Conservation (phyloP, 1,139 yeast genomes). For the Pichia sp. region DNA sequence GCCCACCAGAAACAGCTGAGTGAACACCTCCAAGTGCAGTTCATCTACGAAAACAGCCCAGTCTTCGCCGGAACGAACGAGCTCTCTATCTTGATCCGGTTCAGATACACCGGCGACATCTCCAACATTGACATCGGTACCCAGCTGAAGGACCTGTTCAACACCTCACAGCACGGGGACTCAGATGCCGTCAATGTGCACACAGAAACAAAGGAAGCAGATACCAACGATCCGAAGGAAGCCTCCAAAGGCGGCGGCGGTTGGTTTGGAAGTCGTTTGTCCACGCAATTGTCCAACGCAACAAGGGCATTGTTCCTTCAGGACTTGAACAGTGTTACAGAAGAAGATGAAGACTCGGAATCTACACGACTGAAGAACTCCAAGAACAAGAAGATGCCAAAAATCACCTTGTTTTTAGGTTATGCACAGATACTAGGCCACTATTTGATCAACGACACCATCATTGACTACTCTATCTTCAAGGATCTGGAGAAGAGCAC, state of each 20-base stretch:
- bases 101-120: conserved; percentile 29
- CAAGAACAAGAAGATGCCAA: conserved; percentile 19
- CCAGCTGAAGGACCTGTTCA: conserved; percentile 4
- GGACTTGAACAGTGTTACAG: conserved; percentile 27
- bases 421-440: conserved; percentile 75
- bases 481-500: conserved; percentile 44
- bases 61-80: conserved; percentile 36
- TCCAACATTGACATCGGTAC: neutral
- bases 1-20: conserved; percentile 27
- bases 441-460: conserved; percentile 58
- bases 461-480: conserved; percentile 44
- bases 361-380: neutral
- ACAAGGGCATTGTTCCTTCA: conserved; percentile 38
- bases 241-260: conserved; percentile 9
- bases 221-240: neutral
- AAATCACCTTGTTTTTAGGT: conserved; percentile 54
- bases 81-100: conserved; percentile 29
- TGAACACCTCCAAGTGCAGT: conserved; percentile 28
- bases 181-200: neutral
- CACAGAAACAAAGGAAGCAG: neutral
- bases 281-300: conserved; percentile 41
- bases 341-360: conserved; percentile 16
- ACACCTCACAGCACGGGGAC: neutral
- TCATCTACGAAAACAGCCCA: conserved; percentile 34
- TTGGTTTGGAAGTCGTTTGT: conserved; percentile 40